These are phyloP conservation scores for Yarrowia keelungensis DNA, from an alignment of 805 yeast genomes.

Conservation along the genomic window DNA sequence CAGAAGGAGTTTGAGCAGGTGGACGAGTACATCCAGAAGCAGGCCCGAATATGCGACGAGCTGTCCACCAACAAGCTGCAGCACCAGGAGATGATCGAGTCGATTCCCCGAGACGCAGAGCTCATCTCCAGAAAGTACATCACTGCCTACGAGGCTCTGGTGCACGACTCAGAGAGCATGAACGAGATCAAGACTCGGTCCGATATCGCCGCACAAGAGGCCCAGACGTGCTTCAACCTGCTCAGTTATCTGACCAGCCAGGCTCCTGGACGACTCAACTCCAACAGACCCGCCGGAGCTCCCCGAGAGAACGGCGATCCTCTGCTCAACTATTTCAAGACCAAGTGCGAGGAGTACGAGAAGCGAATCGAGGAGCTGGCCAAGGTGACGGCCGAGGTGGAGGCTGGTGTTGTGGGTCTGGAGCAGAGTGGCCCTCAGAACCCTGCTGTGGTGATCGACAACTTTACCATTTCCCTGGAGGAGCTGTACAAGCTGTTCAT, in stretches of 20 bases:
- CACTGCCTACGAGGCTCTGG: constrained; percentile 61
- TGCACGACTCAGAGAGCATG: constrained; percentile 54
- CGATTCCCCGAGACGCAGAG: constrained; percentile 63
- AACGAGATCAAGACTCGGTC: constrained; percentile 45
- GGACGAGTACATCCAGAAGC: constrained; percentile 62
- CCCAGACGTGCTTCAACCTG: constrained; percentile 46
- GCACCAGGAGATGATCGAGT: constrained; percentile 56
- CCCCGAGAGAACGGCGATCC: constrained; percentile 53
- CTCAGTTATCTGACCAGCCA: constrained; percentile 47
- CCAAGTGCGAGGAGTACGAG: constrained; percentile 54
- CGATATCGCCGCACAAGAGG: constrained; percentile 46
- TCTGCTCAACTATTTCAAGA: constrained; percentile 59
- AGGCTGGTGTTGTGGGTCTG: constrained; percentile 48
- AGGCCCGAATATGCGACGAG: constrained; percentile 60
- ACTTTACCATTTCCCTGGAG: constrained; percentile 51
- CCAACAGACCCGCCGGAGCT: constrained; percentile 33
- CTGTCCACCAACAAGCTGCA: constrained; percentile 53
- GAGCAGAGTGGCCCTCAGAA: constrained; percentile 44
- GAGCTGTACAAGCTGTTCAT: constrained; percentile 72
- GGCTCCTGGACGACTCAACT: constrained; percentile 44
- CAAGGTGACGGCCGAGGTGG: constrained; percentile 48
- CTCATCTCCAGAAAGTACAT: constrained; percentile 58
- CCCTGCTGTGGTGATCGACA: constrained; percentile 41
- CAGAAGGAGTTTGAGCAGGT: constrained; percentile 63
- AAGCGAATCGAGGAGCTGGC: constrained; percentile 52